Evolutionary conservation across 2,329 filamentous ascomycete genomes (phyloP).

Genomic region (Fusarium goolgardi): DNA sequence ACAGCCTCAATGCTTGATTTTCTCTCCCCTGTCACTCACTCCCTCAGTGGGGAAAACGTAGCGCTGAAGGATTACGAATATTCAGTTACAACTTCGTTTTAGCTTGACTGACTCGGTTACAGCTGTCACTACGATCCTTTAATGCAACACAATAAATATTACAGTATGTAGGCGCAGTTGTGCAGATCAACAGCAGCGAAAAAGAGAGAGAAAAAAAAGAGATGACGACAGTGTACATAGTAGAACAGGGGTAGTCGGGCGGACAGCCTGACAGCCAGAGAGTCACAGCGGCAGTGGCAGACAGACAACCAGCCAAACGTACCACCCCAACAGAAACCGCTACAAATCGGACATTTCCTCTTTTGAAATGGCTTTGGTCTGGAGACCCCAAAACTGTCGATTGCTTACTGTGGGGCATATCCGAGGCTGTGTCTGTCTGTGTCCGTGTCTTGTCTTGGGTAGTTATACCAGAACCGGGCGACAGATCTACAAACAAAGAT

Average conservation of each 20-base stretch:
- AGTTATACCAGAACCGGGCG: background rate
- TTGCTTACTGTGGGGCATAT: background rate
- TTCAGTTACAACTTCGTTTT: background rate
- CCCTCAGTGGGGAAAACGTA: background rate
- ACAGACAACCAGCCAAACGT: background rate
- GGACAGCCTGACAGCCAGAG: background rate
- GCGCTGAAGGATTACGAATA: background rate
- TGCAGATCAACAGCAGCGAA: background rate
- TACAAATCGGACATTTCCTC: slow-evolving; percentile 3
- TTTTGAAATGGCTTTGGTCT: slow-evolving; percentile 2
- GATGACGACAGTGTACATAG: slow-evolving; percentile 16
- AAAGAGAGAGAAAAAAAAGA: too few relatives aligned
- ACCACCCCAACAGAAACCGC: slow-evolving; percentile 1
- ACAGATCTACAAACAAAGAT: background rate
- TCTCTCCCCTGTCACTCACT: background rate
- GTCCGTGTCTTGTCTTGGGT: background rate
- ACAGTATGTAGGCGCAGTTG: slow-evolving; percentile 4
- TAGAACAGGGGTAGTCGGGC: background rate
- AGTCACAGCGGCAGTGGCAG: background rate
- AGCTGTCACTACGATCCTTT: background rate
- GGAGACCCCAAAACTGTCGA: background rate
- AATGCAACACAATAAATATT: background rate
- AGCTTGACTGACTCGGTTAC: background rate
- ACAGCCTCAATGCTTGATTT: slow-evolving; percentile 1
- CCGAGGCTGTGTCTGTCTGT: background rate